phyloP scores from a whole-genome alignment of 768 basidiomycete species.

The Neoboletus subvelutipes region DNA sequence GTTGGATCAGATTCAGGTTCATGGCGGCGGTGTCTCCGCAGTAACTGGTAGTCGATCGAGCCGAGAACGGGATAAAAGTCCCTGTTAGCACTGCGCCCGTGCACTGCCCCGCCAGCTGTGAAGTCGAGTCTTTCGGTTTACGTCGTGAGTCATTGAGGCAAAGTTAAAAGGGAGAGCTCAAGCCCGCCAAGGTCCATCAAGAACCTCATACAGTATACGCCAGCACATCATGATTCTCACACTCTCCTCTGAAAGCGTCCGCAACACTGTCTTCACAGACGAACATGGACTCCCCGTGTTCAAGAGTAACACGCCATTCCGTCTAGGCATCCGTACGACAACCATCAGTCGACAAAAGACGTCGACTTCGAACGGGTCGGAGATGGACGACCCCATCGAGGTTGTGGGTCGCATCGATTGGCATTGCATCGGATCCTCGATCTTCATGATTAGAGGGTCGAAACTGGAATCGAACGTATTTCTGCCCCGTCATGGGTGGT shows the following conservation, averaged over 20 bases:
- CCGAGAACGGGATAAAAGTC: neutral
- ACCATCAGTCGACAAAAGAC: constrained; percentile 15
- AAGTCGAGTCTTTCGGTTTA: neutral
- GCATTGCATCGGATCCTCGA: constrained; percentile 29
- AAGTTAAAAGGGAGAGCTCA: constrained; percentile 4
- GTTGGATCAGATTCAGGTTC: too few relatives aligned
- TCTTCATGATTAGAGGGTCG: constrained; percentile 28
- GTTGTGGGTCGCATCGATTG: constrained; percentile 35
- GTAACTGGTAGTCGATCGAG: too few relatives aligned
- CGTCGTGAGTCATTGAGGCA: neutral
- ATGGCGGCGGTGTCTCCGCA: neutral
- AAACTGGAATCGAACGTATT: constrained; percentile 27
- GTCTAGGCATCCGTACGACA: constrained; percentile 16
- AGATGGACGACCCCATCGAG: constrained; percentile 23
- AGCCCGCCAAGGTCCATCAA: neutral
- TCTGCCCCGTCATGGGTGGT: constrained; percentile 19
- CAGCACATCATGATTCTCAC: constrained; percentile 23
- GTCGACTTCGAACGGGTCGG: neutral
- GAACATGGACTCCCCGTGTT: constrained; percentile 26
- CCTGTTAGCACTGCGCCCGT: neutral
- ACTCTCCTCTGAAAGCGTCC: constrained; percentile 26
- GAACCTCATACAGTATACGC: neutral
- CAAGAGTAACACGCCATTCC: constrained; percentile 27
- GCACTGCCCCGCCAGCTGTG: neutral
- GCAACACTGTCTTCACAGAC: constrained; percentile 30